Evolutionary conservation across 164 flowering plant species (phyloP).

Genomic region (Macadamia tetraphylla): DNA sequence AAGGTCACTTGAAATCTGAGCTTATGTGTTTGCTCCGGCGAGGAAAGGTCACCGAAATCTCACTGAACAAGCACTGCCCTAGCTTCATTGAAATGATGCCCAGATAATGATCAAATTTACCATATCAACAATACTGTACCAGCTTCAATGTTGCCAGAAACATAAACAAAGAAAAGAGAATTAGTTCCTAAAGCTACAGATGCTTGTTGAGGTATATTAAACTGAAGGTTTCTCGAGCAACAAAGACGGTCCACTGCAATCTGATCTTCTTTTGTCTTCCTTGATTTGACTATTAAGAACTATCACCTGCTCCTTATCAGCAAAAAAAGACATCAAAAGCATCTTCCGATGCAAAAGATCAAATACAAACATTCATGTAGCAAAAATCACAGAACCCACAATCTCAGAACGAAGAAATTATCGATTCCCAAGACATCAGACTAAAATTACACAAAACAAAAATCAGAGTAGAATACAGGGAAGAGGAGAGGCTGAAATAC

Average conservation of each 20-base stretch:
- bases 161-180: not conserved
- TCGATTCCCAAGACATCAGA: constrained; percentile 1
- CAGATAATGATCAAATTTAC: constrained; percentile 3
- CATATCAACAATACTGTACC: constrained; percentile 6
- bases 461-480: not conserved
- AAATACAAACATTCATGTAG: constrained; percentile 7
- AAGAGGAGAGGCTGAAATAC: no score
- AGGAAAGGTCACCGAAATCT: not conserved
- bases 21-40: no score
- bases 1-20: no score
- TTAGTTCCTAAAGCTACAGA: constrained; percentile 1
- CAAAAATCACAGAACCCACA: constrained; percentile 4
- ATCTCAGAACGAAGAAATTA: not conserved
- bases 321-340: constrained; percentile 19
- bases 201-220: constrained; percentile 21
- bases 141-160: constrained; percentile 8
- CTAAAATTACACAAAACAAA: no score
- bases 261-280: constrained; percentile 21
- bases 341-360: constrained; percentile 20
- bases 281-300: constrained; percentile 22
- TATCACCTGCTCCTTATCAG: constrained; percentile 23
- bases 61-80: not conserved
- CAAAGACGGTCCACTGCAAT: constrained; percentile 23
- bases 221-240: constrained; percentile 31
- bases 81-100: not conserved